Evolutionary conservation across 2,329 filamentous ascomycete genomes (phyloP).

Genomic region (Aureobasidium lini): DNA sequence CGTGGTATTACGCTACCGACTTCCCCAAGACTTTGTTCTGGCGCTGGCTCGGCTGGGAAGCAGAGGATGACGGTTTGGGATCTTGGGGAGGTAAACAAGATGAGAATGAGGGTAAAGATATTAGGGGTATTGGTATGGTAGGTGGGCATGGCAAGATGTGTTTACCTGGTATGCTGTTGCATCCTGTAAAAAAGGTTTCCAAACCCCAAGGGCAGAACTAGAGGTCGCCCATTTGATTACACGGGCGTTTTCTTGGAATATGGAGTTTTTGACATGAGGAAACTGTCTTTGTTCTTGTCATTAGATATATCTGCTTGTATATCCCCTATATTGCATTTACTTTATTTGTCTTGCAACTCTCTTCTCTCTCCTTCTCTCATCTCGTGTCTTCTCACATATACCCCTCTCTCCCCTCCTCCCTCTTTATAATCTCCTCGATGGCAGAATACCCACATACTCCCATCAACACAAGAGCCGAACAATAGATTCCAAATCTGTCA

Average conservation of each 20-base stretch:
- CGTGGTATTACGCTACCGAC: conserved; percentile 85
- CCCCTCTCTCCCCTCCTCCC: no score
- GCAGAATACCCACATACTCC: no score
- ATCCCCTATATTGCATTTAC: no score
- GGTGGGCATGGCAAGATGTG: conserved; percentile 66
- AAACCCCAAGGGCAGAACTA: conserved; percentile 8
- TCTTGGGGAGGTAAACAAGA: conserved; percentile 34
- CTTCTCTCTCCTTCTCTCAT: no score
- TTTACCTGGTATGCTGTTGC: conserved; percentile 78
- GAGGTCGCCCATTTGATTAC: neutral
- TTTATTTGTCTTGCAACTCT: no score
- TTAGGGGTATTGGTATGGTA: conserved; percentile 44
- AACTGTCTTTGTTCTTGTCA: no score
- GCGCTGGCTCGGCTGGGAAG: conserved; percentile 75
- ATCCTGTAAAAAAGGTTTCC: conserved; percentile 63
- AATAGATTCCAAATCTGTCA: no score
- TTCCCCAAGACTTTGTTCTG: conserved; percentile 77
- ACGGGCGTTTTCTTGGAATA: neutral
- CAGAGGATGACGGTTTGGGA: conserved; percentile 72
- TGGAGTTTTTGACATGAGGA: no score
- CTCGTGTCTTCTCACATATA: no score
- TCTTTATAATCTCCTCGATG: no score
- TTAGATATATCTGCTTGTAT: no score
- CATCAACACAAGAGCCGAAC: no score
- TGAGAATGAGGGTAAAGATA: conserved; percentile 15